Evolutionary conservation across 2,329 filamentous ascomycete genomes (phyloP), one percentile per base, ranked within the genome.

Genomic region (Aureobasidium sp.): DNA sequence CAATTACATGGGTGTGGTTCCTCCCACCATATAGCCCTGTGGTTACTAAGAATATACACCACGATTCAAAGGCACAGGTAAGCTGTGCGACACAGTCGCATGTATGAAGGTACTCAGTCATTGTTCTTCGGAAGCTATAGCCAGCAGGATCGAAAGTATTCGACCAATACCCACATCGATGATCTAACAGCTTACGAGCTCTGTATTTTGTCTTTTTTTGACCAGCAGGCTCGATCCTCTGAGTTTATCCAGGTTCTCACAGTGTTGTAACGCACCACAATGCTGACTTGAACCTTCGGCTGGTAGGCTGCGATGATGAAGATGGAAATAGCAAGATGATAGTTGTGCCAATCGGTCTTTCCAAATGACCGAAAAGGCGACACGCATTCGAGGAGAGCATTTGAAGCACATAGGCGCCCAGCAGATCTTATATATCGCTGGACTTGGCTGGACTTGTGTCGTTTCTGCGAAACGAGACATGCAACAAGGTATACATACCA

Each of bases 1-100:
- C n/a, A 21, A 25, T 33, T n/a, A 43, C 5, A 55, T 3, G 9
- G 40, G 5, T 15, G n/a, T 23, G 9, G 53, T n/a, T 37, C 1
- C 17, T 27, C 6, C 15, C 29, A 21, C 11, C 8, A 13, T n/a
- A 35, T n/a, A 35, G 10, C 37, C 19, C 15, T 27, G 35, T 23
- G 53, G 11, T 21, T 46, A 15, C 53, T 57, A 57, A 57, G 40
- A 57, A 45, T 57, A 57, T 15, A 46, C 19, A 35, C 53, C 40
- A 46, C 29, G 29, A 35, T 21, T 1, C 2, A 29, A 23, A 43
- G 15, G 23, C 11, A 19, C 13, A 25, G 38, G 37, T 55, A 55
- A 43, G 51, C 51, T 43, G 51, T 55, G 51, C 51, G 19, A 55
- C 51, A 43, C 31, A 43, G 23, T 43, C 33, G 53, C 40, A 27